Base-by-base conservation (phyloP, 2,329 filamentous ascomycete species). In the Hypoxylon sp. region DNA sequence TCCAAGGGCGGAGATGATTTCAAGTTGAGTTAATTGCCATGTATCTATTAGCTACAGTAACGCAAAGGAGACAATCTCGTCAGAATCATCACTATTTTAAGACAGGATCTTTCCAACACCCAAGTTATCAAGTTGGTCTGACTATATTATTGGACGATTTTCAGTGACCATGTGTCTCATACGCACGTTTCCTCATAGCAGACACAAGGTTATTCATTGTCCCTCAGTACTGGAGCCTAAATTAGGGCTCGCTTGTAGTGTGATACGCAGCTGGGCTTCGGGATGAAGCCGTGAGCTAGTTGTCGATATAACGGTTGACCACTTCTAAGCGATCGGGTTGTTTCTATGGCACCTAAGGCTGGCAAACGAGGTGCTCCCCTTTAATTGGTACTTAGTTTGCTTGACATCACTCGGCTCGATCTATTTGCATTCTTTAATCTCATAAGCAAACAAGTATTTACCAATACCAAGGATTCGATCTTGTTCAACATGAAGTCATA, bases 141-240 rank as follows among this genome's bases (percentile, higher is more conserved):
- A 57, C 24, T 31, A 59, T 6, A 51, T 46, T 59, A 67, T 63
- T 67, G 63, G 67, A 26, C 42, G 13, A 11, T 50, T 58, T n/a
- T 54, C 44, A 54, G 26, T 19, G 19, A 50, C 59, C 35, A 35
- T 59, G 11, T 63, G 69, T 70, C 61, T 60, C 52, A 51, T 47
- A 67, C 47, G 58, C 66, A 71, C 64, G 61, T 67, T 71, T 61
- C 50, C 57, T 57, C 29, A 51, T 55, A 33, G n/a, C 1, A 59
- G 9, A 58, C 52, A 65, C 64, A 70, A 63, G 58, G 54, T 71
- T 69, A 63, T 63, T 61, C 63, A 62, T 14, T 59, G 59, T 66
- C 52, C 42, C 52, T 50, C 55, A 51, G 14, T 46, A 37, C 5
- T 33, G 19, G 53, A 22, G 47, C 48, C 17, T n/a, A 61, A 50